Evolutionary conservation across 2,329 filamentous ascomycete species (phyloP).

Genomic region (Acrodontium crateriforme): DNA sequence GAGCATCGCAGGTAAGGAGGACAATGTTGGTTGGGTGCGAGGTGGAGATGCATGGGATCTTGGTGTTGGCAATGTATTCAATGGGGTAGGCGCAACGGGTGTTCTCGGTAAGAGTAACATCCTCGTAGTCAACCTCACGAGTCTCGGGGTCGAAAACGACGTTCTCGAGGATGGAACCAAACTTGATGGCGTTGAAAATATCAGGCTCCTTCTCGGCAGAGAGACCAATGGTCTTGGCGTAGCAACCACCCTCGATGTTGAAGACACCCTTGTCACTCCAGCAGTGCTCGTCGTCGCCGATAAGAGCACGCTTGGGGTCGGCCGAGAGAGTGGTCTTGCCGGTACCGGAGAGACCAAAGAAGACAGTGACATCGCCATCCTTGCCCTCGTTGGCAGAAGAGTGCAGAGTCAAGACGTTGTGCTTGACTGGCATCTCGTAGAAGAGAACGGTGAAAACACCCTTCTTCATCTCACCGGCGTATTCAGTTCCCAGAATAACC

Average conservation of each 20-base stretch:
- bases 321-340: conserved; percentile 98
- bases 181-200: conserved; percentile 90
- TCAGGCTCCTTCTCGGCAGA: conserved; percentile 98
- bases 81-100: conserved; percentile 97
- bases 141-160: conserved; percentile 90
- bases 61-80: conserved; percentile 97
- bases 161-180: conserved; percentile 95
- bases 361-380: conserved; percentile 90
- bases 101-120: conserved; percentile 91
- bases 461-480: conserved; percentile 50
- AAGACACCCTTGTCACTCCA: conserved; percentile 95
- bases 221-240: conserved; percentile 95
- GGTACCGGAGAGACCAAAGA: conserved; percentile 97
- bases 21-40: conserved; percentile 95
- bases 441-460: conserved; percentile 91
- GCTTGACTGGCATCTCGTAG: conserved; percentile 99
- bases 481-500: conserved; percentile 98
- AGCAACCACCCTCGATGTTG: conserved; percentile 99
- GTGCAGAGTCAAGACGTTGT: conserved; percentile 96
- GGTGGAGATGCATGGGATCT: conserved; percentile 83
- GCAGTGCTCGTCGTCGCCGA: conserved; percentile 99
- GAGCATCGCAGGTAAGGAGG: conserved; percentile 92
- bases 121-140: conserved; percentile 88
- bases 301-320: conserved; percentile 88
- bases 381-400: conserved; percentile 96